Conservation (phyloP, 192 early-diverging fungal genomes). For the Coemansia sp. region DNA sequence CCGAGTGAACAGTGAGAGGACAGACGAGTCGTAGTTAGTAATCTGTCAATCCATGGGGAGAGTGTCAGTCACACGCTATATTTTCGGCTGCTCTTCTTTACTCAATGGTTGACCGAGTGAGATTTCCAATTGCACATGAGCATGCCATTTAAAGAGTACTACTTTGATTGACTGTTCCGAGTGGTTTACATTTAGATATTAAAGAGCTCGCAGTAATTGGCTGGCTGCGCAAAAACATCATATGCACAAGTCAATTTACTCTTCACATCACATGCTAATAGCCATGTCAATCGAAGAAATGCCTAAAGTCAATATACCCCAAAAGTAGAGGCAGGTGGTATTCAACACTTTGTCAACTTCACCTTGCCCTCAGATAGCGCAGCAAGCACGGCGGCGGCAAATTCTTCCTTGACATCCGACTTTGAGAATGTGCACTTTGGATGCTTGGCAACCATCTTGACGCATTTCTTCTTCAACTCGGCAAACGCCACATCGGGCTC, state of each 20-base stretch:
- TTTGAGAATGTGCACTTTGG: conserved; percentile 20
- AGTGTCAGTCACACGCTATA: not conserved
- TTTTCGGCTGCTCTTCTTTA: not conserved
- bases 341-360: conserved; percentile 3
- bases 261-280: not conserved
- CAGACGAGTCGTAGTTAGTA: not conserved
- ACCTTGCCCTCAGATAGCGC: conserved; percentile 30
- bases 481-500: conserved; percentile 11
- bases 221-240: not conserved
- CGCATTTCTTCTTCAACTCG: conserved; percentile 33
- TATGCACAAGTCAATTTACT: not conserved
- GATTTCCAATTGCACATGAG: not conserved
- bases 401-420: conserved; percentile 28
- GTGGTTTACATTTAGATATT: not conserved
- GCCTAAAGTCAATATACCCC: not conserved
- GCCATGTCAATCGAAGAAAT: not conserved
- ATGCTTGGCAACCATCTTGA: conserved; percentile 30
- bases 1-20: not conserved
- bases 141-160: not conserved
- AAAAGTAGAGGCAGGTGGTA: not conserved
- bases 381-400: conserved; percentile 28
- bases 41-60: not conserved
- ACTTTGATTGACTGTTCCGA: not conserved
- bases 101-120: not conserved
- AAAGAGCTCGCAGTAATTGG: not conserved